Conservation (phyloP, 176 grass and related monocot species). For the Sorghum bicolor region DNA sequence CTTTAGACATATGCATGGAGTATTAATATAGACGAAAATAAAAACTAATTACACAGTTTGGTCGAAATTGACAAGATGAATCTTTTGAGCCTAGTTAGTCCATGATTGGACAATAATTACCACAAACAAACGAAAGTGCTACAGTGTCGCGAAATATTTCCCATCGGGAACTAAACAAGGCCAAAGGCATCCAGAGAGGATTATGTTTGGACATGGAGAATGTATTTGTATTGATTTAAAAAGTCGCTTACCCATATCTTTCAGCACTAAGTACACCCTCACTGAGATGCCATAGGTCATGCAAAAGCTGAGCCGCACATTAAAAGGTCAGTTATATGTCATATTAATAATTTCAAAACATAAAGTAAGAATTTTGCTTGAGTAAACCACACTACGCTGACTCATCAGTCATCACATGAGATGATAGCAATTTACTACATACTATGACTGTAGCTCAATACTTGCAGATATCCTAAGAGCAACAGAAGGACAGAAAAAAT, state of each 20-base stretch:
- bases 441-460: constrained; percentile 30
- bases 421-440: constrained; percentile 17
- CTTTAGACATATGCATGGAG: too few relatives aligned
- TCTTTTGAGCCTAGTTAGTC: too few relatives aligned
- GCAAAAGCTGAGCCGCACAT: not conserved
- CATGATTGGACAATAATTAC: too few relatives aligned
- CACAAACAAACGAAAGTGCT: too few relatives aligned
- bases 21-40: too few relatives aligned
- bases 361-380: not conserved
- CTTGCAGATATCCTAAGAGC: constrained; percentile 10
- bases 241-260: not conserved
- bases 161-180: too few relatives aligned
- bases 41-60: too few relatives aligned
- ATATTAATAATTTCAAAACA: constrained; percentile 15
- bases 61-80: too few relatives aligned
- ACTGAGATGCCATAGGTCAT: not conserved
- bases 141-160: too few relatives aligned
- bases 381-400: constrained; percentile 12
- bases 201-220: not conserved
- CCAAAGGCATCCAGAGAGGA: constrained; percentile 2
- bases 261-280: not conserved
- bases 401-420: not conserved
- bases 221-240: not conserved
- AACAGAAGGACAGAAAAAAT: not conserved
- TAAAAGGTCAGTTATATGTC: not conserved